Base-by-base conservation (phyloP, 331 rosid genomes). In the Malus hybrid region DNA sequence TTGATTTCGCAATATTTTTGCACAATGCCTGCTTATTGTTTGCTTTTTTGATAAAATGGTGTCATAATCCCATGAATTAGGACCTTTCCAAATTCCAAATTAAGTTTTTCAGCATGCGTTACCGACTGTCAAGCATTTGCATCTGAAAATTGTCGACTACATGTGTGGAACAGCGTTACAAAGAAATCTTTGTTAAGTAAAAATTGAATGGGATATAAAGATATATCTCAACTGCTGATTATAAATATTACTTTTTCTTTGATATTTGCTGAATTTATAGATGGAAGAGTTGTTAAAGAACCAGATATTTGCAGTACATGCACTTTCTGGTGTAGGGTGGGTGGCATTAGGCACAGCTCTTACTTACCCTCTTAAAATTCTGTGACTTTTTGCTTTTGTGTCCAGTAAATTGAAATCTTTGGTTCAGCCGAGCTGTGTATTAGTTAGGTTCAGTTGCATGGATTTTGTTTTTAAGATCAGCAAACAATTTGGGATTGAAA, bases 221-320 rank as follows among this genome's bases (percentile, higher is more conserved):
- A n/a, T 33, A 8, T 14, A 34, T 42, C 16, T 24, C 69, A 69
- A 66, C 46, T 39, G n/a, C 78, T 66, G 61, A 75, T 50, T 22
- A 4, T 34, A 57, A 48, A n/a, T 73, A 0, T 29, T 24, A 34
- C 22, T 28, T 28, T 52, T 68, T 39, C 13, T 71, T 66, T 80
- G 18, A 55, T n/a, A 7, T 71, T 74, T 70, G 70, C 67, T 28
- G 52, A 22, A 50, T 18, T 65, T 67, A 9, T 42, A 81, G 85
- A 94, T 94, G 97, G 90, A 84, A 19, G 89, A 87, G 15, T 83
- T 86, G 67, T 78, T 87, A 73, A 82, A 80, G 81, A 86, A 82
- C 61, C 86, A 90, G 78, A 80, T 83, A 16, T 71, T 87, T 34
- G 89, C 83, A 46, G 67, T 85, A 65, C 98, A 91, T 69, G 86